Conservation (phyloP, 1,284 basidiomycete species). For the Exobasidium rhododendri region DNA sequence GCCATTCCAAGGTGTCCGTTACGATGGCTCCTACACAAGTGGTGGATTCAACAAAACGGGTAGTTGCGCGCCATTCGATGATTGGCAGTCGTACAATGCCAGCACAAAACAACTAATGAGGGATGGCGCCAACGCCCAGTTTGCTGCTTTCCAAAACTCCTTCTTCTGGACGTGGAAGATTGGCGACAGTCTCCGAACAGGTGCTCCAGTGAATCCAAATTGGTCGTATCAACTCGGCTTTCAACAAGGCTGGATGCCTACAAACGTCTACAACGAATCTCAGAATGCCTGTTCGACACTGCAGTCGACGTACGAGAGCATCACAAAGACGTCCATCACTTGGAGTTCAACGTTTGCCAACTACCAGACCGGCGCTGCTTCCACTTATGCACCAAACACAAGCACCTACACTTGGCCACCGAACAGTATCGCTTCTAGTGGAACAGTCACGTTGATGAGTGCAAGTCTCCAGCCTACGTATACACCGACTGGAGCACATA, state of each 20-base stretch:
- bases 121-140: slow-evolving; percentile 30
- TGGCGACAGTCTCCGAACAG: slow-evolving; percentile 25
- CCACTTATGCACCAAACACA: slow-evolving; percentile 23
- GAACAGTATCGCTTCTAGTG: slow-evolving; percentile 22
- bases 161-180: slow-evolving; percentile 43
- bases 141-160: slow-evolving; percentile 43
- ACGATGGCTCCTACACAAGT: slow-evolving; percentile 21
- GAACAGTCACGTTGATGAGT: slow-evolving; percentile 3
- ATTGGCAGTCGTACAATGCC: slow-evolving; percentile 34
- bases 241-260: slow-evolving; percentile 28
- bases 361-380: slow-evolving; percentile 36
- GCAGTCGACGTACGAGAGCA: slow-evolving; percentile 19
- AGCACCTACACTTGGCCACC: slow-evolving; percentile 32
- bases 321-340: slow-evolving; percentile 16
- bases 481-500: slow-evolving; percentile 27
- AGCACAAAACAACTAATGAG: slow-evolving; percentile 24
- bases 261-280: slow-evolving; percentile 17
- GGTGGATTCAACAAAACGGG: slow-evolving; percentile 8
- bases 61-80: slow-evolving; percentile 27
- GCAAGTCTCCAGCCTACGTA: slow-evolving; percentile 29
- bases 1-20: slow-evolving; percentile 26
- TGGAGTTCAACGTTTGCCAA: slow-evolving; percentile 28
- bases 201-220: slow-evolving; percentile 28
- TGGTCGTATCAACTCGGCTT: slow-evolving; percentile 29
- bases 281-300: slow-evolving; percentile 19